A percentile compares a stretch with the other conserved stretches of the same genome.
Evolutionary conservation across 2,329 filamentous ascomycete genomes (phyloP).

Genomic region (Chrysoporthe cubensis): DNA sequence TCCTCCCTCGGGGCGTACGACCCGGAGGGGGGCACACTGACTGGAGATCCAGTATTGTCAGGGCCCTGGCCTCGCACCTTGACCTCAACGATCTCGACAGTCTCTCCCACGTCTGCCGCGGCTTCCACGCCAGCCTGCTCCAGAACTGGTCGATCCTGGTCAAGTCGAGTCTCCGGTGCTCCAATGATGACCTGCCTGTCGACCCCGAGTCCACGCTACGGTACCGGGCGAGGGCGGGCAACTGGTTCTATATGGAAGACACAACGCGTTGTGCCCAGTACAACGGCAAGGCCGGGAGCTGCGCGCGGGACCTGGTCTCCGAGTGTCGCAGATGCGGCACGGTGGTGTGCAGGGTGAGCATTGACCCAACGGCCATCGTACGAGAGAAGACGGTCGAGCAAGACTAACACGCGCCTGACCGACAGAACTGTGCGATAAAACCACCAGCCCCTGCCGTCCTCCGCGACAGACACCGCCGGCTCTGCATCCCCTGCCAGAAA

Average conservation of each 20-base stretch:
- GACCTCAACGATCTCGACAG: conserved; percentile 88
- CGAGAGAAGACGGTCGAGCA: neutral
- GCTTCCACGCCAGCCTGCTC: conserved; percentile 76
- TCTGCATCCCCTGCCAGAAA: conserved; percentile 76
- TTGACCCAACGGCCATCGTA: neutral
- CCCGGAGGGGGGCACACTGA: conserved; percentile 28
- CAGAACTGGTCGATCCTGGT: conserved; percentile 78
- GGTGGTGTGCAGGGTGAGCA: conserved; percentile 78
- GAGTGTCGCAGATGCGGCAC: conserved; percentile 78
- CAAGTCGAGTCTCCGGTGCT: conserved; percentile 76
- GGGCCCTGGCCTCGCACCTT: conserved; percentile 74
- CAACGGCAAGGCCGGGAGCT: conserved; percentile 73
- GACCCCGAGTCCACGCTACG: conserved; percentile 61
- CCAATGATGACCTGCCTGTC: conserved; percentile 65
- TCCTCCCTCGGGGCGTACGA: conserved; percentile 24
- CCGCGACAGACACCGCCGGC: conserved; percentile 75
- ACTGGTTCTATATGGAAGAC: conserved; percentile 65
- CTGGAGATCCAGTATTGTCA: conserved; percentile 65
- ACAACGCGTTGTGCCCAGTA: conserved; percentile 49
- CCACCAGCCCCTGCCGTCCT: conserved; percentile 70
- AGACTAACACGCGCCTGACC: conserved; percentile 8
- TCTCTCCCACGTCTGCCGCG: conserved; percentile 79
- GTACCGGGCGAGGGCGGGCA: conserved; percentile 59
- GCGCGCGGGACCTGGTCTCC: conserved; percentile 84
- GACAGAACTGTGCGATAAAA: conserved; percentile 87